Evolutionary conservation across 192 early-diverging fungal species (phyloP).

Genomic region (Coemansia sp.): DNA sequence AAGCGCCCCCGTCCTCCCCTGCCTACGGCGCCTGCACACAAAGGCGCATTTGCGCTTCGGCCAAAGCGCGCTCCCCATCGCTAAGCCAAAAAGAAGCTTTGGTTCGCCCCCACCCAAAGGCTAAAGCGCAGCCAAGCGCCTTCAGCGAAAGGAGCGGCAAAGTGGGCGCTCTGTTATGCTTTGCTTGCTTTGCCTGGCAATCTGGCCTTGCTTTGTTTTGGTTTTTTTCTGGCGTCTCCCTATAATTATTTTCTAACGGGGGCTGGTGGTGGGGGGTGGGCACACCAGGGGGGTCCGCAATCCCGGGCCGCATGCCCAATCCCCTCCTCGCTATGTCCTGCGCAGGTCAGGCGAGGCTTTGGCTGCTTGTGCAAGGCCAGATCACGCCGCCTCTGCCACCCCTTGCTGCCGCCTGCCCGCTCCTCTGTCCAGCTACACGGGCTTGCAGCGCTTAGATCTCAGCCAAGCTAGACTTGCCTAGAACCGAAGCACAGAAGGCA

Average conservation of each 20-base stretch:
- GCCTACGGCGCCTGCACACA: constrained; percentile 1
- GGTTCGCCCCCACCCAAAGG: not conserved
- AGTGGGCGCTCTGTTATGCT: constrained; percentile 6
- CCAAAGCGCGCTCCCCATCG: constrained; percentile 1
- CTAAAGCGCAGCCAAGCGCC: constrained; percentile 2
- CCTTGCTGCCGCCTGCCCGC: not conserved
- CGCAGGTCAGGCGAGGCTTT: constrained; percentile 7
- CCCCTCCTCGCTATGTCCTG: constrained; percentile 5
- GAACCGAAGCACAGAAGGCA: not conserved
- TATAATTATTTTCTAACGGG: not conserved
- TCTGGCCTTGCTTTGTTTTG: constrained; percentile 10
- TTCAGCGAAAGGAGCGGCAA: constrained; percentile 3
- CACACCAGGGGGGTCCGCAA: constrained; percentile 1
- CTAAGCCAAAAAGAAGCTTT: constrained; percentile 3
- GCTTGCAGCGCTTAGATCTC: not conserved
- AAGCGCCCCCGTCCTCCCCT: constrained; percentile 2
- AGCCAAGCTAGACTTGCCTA: constrained; percentile 7
- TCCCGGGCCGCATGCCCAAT: constrained; percentile 9
- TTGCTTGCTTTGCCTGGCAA: not conserved
- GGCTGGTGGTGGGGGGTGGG: constrained; percentile 3
- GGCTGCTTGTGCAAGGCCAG: constrained; percentile 6
- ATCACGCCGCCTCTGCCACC: constrained; percentile 11
- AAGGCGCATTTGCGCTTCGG: constrained; percentile 6
- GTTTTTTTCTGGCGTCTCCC: constrained; percentile 14
- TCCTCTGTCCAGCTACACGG: not conserved